Percentiles rank a stretch among this genome's conserved stretches.
These are phyloP conservation scores for Myriosclerotinia curreyana DNA, from an alignment of 2,329 filamentous ascomycete species.

Conservation along the genomic window DNA sequence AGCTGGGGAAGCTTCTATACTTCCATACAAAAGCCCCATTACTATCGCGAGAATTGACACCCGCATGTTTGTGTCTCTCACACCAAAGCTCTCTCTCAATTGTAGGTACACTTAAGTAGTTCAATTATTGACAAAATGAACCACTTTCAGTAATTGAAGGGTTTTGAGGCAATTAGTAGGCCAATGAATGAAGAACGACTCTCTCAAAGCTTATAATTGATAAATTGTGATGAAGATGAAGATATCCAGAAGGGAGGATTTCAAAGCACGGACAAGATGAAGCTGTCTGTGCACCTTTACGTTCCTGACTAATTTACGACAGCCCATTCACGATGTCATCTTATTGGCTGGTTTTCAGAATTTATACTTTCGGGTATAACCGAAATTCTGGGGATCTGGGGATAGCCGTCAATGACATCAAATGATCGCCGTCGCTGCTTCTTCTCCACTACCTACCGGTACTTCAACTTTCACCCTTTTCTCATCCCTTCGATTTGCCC, in stretches of 20 bases:
- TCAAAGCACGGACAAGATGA: background rate
- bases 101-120: background rate
- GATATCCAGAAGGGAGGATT: background rate
- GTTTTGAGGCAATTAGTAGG: background rate
- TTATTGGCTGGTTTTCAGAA: conserved; percentile 6
- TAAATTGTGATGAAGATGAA: background rate
- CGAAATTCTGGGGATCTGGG: background rate
- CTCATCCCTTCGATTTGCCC: background rate
- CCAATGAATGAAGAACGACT: background rate
- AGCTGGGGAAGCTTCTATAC: background rate
- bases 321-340: background rate
- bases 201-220: background rate
- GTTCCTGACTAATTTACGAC: conserved; percentile 15
- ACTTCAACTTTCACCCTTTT: background rate
- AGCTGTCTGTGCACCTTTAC: conserved; percentile 2
- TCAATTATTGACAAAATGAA: background rate
- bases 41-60: conserved; percentile 1
- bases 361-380: conserved; percentile 11
- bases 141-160: background rate
- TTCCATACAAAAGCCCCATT: conserved; percentile 7
- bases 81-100: background rate
- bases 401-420: background rate
- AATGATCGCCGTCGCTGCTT: background rate
- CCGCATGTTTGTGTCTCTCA: background rate
- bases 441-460: background rate